Conservation (phyloP, 305 asterid genomes). For the Fraxinus nigra region DNA sequence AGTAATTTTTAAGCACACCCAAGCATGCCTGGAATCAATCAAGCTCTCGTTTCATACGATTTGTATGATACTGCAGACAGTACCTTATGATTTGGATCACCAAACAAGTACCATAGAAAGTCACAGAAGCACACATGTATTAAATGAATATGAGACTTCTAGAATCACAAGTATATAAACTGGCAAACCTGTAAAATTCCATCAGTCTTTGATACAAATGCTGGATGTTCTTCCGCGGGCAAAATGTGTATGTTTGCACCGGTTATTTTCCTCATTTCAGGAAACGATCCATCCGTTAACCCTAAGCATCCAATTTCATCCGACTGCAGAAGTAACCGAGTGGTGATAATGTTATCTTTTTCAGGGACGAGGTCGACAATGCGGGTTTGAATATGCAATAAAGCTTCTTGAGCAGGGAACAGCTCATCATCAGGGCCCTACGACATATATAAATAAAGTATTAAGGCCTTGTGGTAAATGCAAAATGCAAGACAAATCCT, state of each 20-base stretch:
- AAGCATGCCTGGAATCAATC: background rate
- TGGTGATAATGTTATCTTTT: constrained; percentile 70
- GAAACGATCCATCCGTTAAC: constrained; percentile 44
- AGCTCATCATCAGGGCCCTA: constrained; percentile 97
- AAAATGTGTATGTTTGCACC: constrained; percentile 67
- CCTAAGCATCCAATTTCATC: constrained; percentile 68
- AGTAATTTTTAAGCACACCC: background rate
- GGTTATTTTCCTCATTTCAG: constrained; percentile 54
- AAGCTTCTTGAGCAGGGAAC: constrained; percentile 99
- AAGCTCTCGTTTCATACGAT: background rate
- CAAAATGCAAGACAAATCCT: background rate
- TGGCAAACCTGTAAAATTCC: constrained; percentile 76
- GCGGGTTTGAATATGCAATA: constrained; percentile 89
- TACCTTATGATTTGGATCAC: background rate
- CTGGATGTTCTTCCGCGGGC: constrained; percentile 65
- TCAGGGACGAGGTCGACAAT: constrained; percentile 78
- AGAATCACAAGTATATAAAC: background rate
- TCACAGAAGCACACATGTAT: background rate
- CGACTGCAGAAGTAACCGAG: constrained; percentile 71
- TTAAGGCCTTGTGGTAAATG: constrained; percentile 18
- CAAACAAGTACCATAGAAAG: background rate
- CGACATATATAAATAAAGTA: constrained; percentile 28
- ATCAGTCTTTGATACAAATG: constrained; percentile 53
- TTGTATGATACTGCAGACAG: background rate
- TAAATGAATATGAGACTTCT: background rate